phyloP scores from a whole-genome alignment of 78 protist species.

The Planoprotostelium fungivorum region DNA sequence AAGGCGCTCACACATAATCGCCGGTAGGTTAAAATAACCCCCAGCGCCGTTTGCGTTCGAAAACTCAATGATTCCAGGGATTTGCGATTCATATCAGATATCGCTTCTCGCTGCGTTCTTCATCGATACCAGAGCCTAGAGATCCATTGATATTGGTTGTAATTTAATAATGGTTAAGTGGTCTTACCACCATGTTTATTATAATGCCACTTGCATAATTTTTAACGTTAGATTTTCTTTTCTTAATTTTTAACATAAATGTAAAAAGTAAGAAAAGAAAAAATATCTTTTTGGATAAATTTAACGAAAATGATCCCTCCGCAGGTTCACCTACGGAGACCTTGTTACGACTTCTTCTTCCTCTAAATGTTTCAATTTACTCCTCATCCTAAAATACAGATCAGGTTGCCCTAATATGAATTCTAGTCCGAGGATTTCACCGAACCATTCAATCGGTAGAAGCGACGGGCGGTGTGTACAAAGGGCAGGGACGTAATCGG shows the following conservation, averaged over 20 bases:
- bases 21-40: slow-evolving; percentile 18
- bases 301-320: slow-evolving; percentile 73
- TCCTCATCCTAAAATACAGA: slow-evolving; percentile 16
- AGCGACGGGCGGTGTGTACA: slow-evolving; percentile 94
- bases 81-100: slow-evolving; percentile 81
- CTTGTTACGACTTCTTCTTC: slow-evolving; percentile 86
- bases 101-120: slow-evolving; percentile 88
- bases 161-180: background rate
- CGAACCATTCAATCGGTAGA: slow-evolving; percentile 88
- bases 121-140: slow-evolving; percentile 81
- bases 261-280: background rate
- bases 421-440: slow-evolving; percentile 75
- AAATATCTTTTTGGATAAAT: background rate
- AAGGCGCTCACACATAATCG: background rate
- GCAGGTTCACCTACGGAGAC: slow-evolving; percentile 88
- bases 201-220: too few species aligned
- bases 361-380: slow-evolving; percentile 77
- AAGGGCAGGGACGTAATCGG: slow-evolving; percentile 90
- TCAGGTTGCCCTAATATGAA: background rate
- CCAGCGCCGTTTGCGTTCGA: slow-evolving; percentile 81
- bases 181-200: background rate
- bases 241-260: slow-evolving; percentile 16
- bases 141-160: slow-evolving; percentile 75
- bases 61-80: slow-evolving; percentile 70
- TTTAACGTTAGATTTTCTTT: too few species aligned